Conservation (phyloP, 2,329 filamentous ascomycete species). For the Fulvia fulva region DNA sequence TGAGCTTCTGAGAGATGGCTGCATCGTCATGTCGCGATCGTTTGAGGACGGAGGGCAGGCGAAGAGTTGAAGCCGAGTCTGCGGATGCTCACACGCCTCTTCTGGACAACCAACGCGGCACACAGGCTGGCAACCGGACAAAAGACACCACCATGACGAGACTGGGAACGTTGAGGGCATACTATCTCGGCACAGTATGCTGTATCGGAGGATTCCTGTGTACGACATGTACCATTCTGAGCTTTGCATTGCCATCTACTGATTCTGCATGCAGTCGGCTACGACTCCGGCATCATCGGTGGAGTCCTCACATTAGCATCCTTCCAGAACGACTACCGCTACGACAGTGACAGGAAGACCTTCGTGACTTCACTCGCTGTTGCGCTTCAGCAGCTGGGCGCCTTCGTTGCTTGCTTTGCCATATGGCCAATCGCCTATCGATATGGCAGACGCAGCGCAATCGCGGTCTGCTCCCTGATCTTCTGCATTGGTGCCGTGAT, state of each 20-base stretch:
- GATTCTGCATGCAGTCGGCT: slow-evolving; percentile 33
- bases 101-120: not conserved
- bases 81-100: not conserved
- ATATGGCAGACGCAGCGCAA: slow-evolving; percentile 43
- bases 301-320: slow-evolving; percentile 25
- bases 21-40: not conserved
- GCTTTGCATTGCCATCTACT: slow-evolving; percentile 11
- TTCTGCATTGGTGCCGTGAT: slow-evolving; percentile 42
- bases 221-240: slow-evolving; percentile 4
- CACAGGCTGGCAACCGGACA: not conserved
- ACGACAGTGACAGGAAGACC: slow-evolving; percentile 19
- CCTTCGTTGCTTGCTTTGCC: slow-evolving; percentile 50
- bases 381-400: slow-evolving; percentile 50
- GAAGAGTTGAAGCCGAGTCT: not conserved
- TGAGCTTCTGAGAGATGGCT: not conserved
- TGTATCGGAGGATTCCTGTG: slow-evolving; percentile 50
- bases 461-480: slow-evolving; percentile 42
- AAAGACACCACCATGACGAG: slow-evolving; percentile 1
- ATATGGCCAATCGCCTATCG: slow-evolving; percentile 47
- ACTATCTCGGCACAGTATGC: slow-evolving; percentile 50
- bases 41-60: not conserved
- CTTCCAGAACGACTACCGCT: slow-evolving; percentile 23
- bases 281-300: slow-evolving; percentile 41
- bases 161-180: slow-evolving; percentile 45
- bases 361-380: slow-evolving; percentile 39